Evolutionary conservation across 805 yeast genomes (phyloP), one percentile per base, ranked within the genome.

Genomic region (Ogataea polymorpha): DNA sequence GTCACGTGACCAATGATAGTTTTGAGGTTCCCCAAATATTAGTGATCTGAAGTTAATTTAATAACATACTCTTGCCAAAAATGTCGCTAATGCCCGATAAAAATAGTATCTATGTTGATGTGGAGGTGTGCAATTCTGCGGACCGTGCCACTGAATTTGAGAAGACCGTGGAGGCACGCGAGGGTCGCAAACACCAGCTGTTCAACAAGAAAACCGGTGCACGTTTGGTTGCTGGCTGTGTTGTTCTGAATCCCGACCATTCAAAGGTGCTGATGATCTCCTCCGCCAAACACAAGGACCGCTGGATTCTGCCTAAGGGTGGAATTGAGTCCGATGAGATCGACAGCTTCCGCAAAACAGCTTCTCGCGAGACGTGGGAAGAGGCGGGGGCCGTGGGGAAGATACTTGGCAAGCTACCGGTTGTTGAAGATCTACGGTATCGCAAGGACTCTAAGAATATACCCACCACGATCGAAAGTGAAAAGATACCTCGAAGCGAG

Each of bases 281-380:
- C 42, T 86, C 97, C 1, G 71, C 83, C 11, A 80, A 81, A 6
- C 80, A 79, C 48, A 72, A 71, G 30, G 75, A 78, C 43, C 72
- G 72, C 51, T 91, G 96, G 96, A 86, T 93, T 6, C 62, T 93
- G 4, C 99, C 99, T 4, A 93, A 93, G 61, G 99, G 99, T 24
- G 99, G 99, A 1, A 80, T 90, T 28, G 99, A 93, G 63, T 59
- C 59, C 21, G 99, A 93, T 61, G 99, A 87, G 62, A 63, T 66
- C 4, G 73, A 56, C 15, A 62, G 68, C 50, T 67, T 55, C 47
- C 47, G 55, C 12, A 39, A 65, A 4, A 66, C 86, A 5, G 97
- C 97, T 0, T 67, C 74, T 13, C 71, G 99, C 44, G 99, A 93
- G 59, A 86, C 96, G 0, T 93, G 99, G 99, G 99, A 93, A 62